phyloP scores from a whole-genome alignment of 805 yeast genomes.

The Lachancea meyersii region DNA sequence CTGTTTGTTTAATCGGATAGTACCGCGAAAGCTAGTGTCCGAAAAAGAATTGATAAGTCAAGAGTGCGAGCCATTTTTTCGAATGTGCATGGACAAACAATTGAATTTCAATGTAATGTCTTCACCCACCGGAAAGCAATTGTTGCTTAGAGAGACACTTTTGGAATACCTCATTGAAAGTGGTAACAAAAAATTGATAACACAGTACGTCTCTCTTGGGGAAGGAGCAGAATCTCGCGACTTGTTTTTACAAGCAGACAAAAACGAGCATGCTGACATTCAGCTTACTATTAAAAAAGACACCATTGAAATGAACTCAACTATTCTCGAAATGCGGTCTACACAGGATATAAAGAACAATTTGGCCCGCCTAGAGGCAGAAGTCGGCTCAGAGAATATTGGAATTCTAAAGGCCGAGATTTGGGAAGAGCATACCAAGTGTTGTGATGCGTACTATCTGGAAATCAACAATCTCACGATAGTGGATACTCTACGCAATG shows the following conservation, averaged over 20 bases:
- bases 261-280: constrained; percentile 14
- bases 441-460: constrained; percentile 19
- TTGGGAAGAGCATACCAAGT: constrained; percentile 1
- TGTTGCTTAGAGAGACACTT: background rate
- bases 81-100: constrained; percentile 21
- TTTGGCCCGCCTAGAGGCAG: constrained; percentile 1
- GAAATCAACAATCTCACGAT: constrained; percentile 21
- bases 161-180: background rate
- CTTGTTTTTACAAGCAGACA: constrained; percentile 11
- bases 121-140: constrained; percentile 12
- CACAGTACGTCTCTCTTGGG: constrained; percentile 26
- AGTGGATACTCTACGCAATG: constrained; percentile 3
- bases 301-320: constrained; percentile 21
- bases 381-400: constrained; percentile 12
- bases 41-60: constrained; percentile 20
- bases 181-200: constrained; percentile 7
- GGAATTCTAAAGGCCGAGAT: constrained; percentile 22
- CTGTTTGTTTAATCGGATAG: constrained; percentile 19
- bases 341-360: constrained; percentile 10
- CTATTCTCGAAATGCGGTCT: constrained; percentile 8
- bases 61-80: constrained; percentile 27
- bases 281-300: constrained; percentile 22
- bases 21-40: constrained; percentile 18
- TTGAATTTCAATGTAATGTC: constrained; percentile 26
- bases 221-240: constrained; percentile 25